phyloP scores from a whole-genome alignment of 495 filamentous ascomycete genomes.

The Neurospora sp. region DNA sequence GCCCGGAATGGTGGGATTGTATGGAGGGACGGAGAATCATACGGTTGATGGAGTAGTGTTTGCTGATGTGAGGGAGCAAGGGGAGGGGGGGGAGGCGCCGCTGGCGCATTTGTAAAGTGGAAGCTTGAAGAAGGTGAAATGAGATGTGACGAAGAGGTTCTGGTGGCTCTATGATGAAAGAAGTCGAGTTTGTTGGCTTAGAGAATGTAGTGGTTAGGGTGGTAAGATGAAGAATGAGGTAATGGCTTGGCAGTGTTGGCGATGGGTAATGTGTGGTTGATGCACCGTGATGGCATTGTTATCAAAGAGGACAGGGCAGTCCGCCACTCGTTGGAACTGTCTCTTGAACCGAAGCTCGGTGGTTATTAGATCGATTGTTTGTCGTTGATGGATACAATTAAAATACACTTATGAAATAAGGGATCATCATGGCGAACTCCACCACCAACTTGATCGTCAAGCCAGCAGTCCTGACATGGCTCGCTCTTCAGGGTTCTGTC shows the following conservation, averaged over 20 bases:
- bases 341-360: background rate
- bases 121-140: background rate
- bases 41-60: conserved; percentile 30
- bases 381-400: background rate
- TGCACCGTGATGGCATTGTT: background rate
- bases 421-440: background rate
- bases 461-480: background rate
- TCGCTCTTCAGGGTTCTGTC: background rate
- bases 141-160: background rate
- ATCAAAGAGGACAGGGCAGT: background rate
- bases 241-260: background rate
- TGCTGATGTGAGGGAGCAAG: conserved; percentile 10
- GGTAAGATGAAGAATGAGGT: background rate
- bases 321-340: background rate
- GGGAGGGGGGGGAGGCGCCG: background rate
- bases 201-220: background rate
- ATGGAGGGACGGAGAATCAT: conserved; percentile 37
- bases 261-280: too few species aligned
- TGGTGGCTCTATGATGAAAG: background rate
- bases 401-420: background rate
- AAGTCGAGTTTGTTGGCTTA: background rate
- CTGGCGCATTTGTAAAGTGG: background rate
- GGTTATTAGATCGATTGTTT: background rate
- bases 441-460: background rate
- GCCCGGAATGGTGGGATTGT: conserved; percentile 33